Evolutionary conservation across 2,329 filamentous ascomycete genomes (phyloP), one percentile per base, ranked within the genome.

Genomic region (Leptosphaerulina australis): DNA sequence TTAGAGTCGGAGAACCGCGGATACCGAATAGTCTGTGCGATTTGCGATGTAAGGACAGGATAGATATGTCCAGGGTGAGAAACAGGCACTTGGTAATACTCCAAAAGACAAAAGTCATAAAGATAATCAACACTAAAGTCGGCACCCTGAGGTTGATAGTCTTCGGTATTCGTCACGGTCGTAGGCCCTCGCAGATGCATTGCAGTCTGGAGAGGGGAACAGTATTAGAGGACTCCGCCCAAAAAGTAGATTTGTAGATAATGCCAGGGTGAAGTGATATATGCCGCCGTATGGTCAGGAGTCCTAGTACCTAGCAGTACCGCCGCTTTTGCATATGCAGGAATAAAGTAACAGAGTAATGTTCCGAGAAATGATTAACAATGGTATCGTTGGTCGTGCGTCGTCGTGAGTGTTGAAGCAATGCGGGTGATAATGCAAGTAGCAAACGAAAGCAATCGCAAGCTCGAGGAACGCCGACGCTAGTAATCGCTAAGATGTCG

Each of bases 121-220:
- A 45, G 50, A 69, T 71, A 64, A 59, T 71, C 63, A 69, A 71
- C 66, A 60, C 65, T 71, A 71, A 70, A 56, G 63, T 64, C 59
- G 65, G 67, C 66, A 71, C 69, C 69, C 63, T 71, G 67, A 66
- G 69, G 69, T 61, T 60, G 57, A 71, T 70, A 70, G 65, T 71
- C 67, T 71, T 72, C 62, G 65, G 57, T 69, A 57, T 60, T 71
- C 69, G 60, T 71, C 52, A 68, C 67, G 60, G 64, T 70, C 68
- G 60, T 71, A 46, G 51, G 58, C 66, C 59, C 66, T 68, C 60
- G 59, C 60, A 64, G 62, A 53, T 46, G 50, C 59, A 52, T 60
- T 62, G 63, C 62, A 68, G 55, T 58, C 55, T 64, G 61, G 48
- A 58, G 51, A 45, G 43, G 30, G 10, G 31, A 43, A 43, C 48